These are phyloP conservation scores for Trypanosoma cruzi DNA, from an alignment of 208 protist species.

Conservation along the genomic window DNA sequence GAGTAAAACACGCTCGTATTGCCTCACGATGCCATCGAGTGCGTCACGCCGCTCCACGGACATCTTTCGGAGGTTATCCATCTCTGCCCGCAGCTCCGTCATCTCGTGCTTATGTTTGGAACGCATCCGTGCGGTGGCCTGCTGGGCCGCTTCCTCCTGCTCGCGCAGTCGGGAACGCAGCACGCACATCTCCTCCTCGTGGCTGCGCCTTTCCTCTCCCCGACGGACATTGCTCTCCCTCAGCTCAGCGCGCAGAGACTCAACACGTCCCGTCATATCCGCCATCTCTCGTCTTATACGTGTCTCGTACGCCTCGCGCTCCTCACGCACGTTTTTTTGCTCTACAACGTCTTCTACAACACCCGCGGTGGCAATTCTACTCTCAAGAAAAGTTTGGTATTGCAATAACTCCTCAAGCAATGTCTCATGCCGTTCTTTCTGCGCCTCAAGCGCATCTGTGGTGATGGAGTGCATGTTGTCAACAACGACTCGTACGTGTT, in stretches of 20 bases:
- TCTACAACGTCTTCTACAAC: too few relatives aligned
- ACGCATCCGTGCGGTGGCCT: slow-evolving; percentile 1
- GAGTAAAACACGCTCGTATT: slow-evolving; percentile 38
- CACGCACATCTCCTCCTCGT: slow-evolving; percentile 9
- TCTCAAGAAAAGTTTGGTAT: slow-evolving; percentile 26
- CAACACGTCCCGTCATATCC: slow-evolving; percentile 10
- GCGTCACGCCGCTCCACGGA: neutral
- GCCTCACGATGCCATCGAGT: slow-evolving; percentile 5
- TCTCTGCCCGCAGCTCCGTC: neutral
- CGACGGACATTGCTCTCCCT: slow-evolving; percentile 9
- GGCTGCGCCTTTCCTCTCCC: slow-evolving; percentile 8
- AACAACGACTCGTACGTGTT: slow-evolving; percentile 23
- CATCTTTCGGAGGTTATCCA: neutral
- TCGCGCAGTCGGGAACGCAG: slow-evolving; percentile 9
- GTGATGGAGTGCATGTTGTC: slow-evolving; percentile 33
- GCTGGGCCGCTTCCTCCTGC: slow-evolving; percentile 14
- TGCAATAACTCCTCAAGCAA: slow-evolving; percentile 22
- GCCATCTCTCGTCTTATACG: neutral
- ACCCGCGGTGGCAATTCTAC: slow-evolving; percentile 11
- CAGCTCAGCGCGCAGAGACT: slow-evolving; percentile 14
- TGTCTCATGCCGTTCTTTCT: slow-evolving; percentile 17
- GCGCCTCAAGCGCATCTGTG: slow-evolving; percentile 17
- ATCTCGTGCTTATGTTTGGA: slow-evolving; percentile 8
- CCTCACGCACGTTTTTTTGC: too few relatives aligned
- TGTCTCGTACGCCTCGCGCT: slow-evolving; percentile 19